Evolutionary conservation across 768 basidiomycete species (phyloP), one percentile per base, ranked within the genome.

Genomic region (Psilocybe cyanescens): DNA sequence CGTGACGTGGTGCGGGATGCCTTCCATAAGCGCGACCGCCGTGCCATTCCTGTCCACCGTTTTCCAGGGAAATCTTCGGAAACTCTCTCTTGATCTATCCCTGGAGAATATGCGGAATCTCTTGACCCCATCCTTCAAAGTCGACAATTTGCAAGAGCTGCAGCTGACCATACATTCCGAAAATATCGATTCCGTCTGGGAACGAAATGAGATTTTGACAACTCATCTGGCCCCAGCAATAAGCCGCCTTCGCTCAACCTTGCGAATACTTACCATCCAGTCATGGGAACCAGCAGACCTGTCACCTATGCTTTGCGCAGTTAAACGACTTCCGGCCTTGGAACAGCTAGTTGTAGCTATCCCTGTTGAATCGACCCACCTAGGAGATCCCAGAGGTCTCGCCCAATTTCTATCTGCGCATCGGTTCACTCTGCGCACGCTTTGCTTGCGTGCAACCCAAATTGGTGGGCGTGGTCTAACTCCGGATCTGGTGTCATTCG

Each of bases 1-100:
- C 60, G 79, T 84, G 60, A 78, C 79, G 41, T 84, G 82, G 83
- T 76, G 72, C 35, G 80, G 80, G 16, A 73, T 81, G 17, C 77
- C 77, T 33, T 65, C 66, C 41, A 63, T 73, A 31, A 65, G 69
- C 55, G 63, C 66, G 29, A 66, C 65, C 7, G 66, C 68, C 48
- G 67, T 65, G 11, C 74, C 75, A 8, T 75, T 78, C 60, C 69
- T 79, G 2, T 64, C 72, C 24, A 73, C 76, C 24, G 71, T 74
- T n/a, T 76, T 78, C 66, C 71, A 73, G 7, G 64, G 69, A 19
- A 74, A 72, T 29, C 72, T 81, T 11, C 77, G 76, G 29, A 78
- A 77, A 58, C 74, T 80, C 12, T 77, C 77, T 14, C 73, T 81
- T 16, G 78, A 81, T 63, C 72, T 81, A 9, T 77, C 79, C 9